Base-by-base conservation (phyloP, 2,329 filamentous ascomycete genomes). In the Cryphonectria parasitica region DNA sequence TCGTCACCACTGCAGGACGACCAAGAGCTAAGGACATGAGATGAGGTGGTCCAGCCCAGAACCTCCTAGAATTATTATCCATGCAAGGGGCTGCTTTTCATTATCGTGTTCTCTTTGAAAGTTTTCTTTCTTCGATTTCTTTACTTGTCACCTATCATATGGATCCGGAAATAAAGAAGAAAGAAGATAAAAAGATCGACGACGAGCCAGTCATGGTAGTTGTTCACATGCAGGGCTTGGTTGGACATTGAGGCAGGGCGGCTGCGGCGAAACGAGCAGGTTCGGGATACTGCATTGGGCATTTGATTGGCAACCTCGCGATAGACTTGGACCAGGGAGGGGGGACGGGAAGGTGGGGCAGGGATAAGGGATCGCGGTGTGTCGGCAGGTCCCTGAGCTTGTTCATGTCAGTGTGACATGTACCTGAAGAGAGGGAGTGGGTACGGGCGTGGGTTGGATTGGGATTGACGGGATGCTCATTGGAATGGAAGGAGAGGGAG, bases 211-310 rank as follows among this genome's bases (percentile, higher is more conserved):
- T 58, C 45, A 49, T 49, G 45, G 4, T 19, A 7, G 54, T n/a
- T 15, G 11, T 28, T 31, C 52, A 56, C 52, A 56, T 25, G 52
- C 52, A 7, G 54, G 10, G 54, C 54, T 58, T 58, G 54, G 54
- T 58, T 58, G 54, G 54, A 31, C 28, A 25, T 58, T 58, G 54
- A 31, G 15, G 25, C 25, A 17, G 54, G 25, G 54, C 28, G 54
- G 28, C 54, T 58, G 54, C 54, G 54, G 17, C 54, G 25, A 31
- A 5, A 31, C 28, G 2, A 31, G 17, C 54, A 28, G 6, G 56
- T 60, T 34, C 70, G 68, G 68, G 64, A 70, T 72, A 72, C 70
- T 60, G 68, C 52, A 67, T 72, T 72, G 54, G 68, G 70, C 56
- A 0, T 52, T 69, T 70, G 28, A 69, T 69, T 60, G 49, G 49